A percentile compares a stretch with the other conserved stretches of the same genome.
Evolutionary conservation across 495 filamentous ascomycete species (phyloP).

Genomic region (Chaetomium cochliodes): DNA sequence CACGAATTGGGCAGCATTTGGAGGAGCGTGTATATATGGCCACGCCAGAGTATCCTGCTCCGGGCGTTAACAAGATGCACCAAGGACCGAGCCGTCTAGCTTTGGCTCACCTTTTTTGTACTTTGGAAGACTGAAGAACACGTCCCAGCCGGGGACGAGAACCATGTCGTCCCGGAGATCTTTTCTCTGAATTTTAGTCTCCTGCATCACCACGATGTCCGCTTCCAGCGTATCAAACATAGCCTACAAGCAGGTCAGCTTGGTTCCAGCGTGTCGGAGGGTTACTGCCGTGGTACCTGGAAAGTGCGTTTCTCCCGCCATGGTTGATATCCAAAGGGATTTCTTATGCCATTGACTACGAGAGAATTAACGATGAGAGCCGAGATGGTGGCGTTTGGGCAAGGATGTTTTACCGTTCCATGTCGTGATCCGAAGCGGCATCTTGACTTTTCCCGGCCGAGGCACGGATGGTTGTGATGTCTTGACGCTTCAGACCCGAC

Average conservation of each 20-base stretch:
- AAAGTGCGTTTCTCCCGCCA: constrained; percentile 88
- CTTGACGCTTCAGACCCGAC: background rate
- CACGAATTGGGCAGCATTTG: constrained; percentile 81
- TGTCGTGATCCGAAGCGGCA: constrained; percentile 81
- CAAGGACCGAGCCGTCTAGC: background rate
- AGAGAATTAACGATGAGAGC: constrained; percentile 6
- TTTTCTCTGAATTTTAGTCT: constrained; percentile 94
- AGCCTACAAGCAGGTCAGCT: constrained; percentile 44
- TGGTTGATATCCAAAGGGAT: constrained; percentile 94
- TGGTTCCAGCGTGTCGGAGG: background rate
- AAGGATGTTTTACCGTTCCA: constrained; percentile 71
- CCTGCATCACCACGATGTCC: constrained; percentile 93
- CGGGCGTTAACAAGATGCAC: constrained; percentile 16
- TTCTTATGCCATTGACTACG: constrained; percentile 93
- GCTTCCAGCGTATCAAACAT: constrained; percentile 96
- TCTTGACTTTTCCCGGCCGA: constrained; percentile 30
- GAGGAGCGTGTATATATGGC: constrained; percentile 93
- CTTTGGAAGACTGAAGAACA: constrained; percentile 87
- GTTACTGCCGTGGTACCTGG: constrained; percentile 49
- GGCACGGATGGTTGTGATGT: background rate
- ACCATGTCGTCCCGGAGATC: constrained; percentile 96
- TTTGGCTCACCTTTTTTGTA: constrained; percentile 78
- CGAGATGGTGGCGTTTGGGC: background rate
- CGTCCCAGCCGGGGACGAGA: constrained; percentile 92
- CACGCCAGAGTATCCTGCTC: constrained; percentile 88